Evolutionary conservation across 495 filamentous ascomycete genomes (phyloP), one percentile per base, ranked within the genome.

Genomic region (Aspergillus campestris): DNA sequence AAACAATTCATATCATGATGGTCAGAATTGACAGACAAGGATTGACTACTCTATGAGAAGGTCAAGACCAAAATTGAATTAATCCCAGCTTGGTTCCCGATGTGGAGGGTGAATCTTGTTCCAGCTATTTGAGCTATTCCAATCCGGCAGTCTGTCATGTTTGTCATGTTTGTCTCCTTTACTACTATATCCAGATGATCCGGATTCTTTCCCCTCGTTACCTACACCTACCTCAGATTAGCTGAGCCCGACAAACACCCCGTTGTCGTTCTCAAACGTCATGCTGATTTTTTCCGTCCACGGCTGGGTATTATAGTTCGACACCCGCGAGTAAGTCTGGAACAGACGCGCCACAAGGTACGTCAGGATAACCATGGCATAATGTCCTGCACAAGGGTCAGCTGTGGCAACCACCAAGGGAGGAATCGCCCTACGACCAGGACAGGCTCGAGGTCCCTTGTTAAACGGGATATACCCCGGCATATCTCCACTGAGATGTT

Each of bases 191-290:
- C 18, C 18, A 24, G 18, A 24, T 24, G 18, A 24, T 24, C 4
- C 2, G 18, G 18, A 4, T 24, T 4, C 18, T 24, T 24, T 24
- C 18, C 1, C 1, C 18, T 24, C 18, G 4, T 4, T 24, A 24
- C 18, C 18, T 24, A 24, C 18, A 24, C 4, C 4, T 1, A 24
- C 18, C 18, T 24, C 2, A 24, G 4, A 2, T 4, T 24, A 24
- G 18, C 18, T 24, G 18, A 24, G 18, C 18, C 18, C 18, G 18
- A 24, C 18, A 24, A 24, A 24, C 18, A 55, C 52, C n/a, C 53
- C 53, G 37, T 56, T 53, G 9, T 49, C 53, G 37, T 53, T 56
- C 37, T 53, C 53, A 8, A 53, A 38, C 15, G 53, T 53, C 46
- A 53, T 47, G 18, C 38, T 35, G 31, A 57, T 53, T 15, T 47